Conservation (phyloP, 305 asterid species). For the Fraxinus ornus region DNA sequence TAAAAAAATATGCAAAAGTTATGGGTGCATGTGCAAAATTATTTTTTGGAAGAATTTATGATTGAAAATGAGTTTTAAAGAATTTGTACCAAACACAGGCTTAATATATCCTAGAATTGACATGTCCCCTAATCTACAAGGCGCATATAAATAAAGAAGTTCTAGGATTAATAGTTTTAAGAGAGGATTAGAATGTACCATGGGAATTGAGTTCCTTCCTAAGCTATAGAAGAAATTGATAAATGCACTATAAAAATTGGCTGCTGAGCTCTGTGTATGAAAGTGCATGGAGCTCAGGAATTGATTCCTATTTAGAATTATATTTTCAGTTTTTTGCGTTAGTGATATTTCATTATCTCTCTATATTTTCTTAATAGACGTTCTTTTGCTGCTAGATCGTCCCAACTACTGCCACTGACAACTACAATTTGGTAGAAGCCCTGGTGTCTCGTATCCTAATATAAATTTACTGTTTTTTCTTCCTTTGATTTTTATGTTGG, state of each 20-base stretch:
- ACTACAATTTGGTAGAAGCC: slow-evolving; percentile 59
- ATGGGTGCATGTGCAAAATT: background rate
- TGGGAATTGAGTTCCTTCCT: background rate
- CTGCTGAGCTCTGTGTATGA: background rate
- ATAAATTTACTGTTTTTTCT: slow-evolving; percentile 11
- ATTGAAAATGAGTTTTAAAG: background rate
- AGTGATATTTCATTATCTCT: background rate
- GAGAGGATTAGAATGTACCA: background rate
- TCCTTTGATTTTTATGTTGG: slow-evolving; percentile 12
- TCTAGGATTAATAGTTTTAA: background rate
- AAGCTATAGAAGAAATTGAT: background rate
- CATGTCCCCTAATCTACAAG: background rate
- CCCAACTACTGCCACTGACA: slow-evolving; percentile 60
- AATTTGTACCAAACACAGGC: background rate
- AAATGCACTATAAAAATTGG: background rate
- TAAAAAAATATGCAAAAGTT: background rate
- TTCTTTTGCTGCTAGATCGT: slow-evolving; percentile 51
- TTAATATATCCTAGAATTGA: background rate
- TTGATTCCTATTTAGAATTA: background rate
- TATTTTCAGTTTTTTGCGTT: background rate
- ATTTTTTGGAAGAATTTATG: background rate
- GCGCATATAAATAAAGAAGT: background rate
- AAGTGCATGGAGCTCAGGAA: background rate
- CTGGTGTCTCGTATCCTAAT: slow-evolving; percentile 95
- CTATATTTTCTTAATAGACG: slow-evolving; percentile 3